Evolutionary conservation across 139 green algal genomes (phyloP).

Genomic region (Chlamydomonas sp.): DNA sequence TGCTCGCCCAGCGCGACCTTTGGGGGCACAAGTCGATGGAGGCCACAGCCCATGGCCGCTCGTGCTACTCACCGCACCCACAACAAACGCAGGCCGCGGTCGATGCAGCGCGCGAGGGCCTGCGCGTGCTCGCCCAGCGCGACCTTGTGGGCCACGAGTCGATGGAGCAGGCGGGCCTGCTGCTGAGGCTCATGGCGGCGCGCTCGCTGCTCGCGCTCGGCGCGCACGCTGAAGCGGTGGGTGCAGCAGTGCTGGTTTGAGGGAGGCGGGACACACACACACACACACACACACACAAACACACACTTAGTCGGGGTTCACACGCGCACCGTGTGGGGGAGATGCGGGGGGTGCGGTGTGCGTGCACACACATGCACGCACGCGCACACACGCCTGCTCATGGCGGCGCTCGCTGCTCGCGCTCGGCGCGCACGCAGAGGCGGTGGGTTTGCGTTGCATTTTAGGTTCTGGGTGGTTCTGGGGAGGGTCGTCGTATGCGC

Average conservation of each 20-base stretch:
- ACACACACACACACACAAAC: too few species aligned
- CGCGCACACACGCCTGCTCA: conserved; percentile 17
- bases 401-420: conserved; percentile 32
- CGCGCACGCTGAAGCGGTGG: conserved; percentile 23
- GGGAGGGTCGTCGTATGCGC: too few species aligned
- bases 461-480: too few species aligned
- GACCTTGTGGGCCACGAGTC: conserved; percentile 34
- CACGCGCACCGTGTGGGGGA: too few species aligned
- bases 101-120: conserved; percentile 43
- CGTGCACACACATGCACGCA: too few species aligned
- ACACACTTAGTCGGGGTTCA: too few species aligned
- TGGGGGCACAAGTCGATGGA: too few species aligned
- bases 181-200: conserved; percentile 33
- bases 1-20: conserved; percentile 25
- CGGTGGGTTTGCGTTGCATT: conserved; percentile 7
- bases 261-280: too few species aligned
- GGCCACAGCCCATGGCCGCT: too few species aligned
- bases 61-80: too few species aligned
- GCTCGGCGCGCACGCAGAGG: conserved; percentile 25
- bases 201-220: conserved; percentile 33
- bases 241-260: not conserved
- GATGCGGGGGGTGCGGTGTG: too few species aligned
- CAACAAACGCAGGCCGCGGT: conserved; percentile 42
- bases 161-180: conserved; percentile 28
- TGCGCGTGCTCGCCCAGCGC: conserved; percentile 28